Evolutionary conservation across 192 early-diverging fungal species (phyloP).

Genomic region (Entomortierella beljakovae): DNA sequence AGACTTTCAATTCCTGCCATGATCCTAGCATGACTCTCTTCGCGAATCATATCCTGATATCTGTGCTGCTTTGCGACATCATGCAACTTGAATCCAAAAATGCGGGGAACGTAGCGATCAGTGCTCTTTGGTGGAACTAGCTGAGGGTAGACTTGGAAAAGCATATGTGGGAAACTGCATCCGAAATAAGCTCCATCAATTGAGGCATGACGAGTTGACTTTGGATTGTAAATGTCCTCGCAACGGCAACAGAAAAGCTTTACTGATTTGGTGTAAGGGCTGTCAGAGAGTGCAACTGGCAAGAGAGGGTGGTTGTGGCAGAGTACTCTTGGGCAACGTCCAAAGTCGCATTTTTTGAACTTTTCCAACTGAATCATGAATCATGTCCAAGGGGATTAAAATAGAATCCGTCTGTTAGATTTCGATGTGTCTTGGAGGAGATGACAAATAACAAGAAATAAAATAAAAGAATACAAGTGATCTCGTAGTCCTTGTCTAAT

Average conservation of each 20-base stretch:
- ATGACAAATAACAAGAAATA: neutral
- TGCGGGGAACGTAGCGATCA: slow-evolving; percentile 93
- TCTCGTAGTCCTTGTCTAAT: neutral
- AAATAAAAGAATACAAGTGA: neutral
- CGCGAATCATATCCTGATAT: slow-evolving; percentile 88
- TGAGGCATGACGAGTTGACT: slow-evolving; percentile 82
- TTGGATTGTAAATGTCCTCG: slow-evolving; percentile 97
- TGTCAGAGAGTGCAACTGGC: slow-evolving; percentile 91
- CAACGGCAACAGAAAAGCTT: slow-evolving; percentile 97
- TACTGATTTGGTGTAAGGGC: slow-evolving; percentile 85
- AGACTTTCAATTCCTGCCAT: slow-evolving; percentile 53
- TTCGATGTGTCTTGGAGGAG: neutral
- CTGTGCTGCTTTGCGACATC: slow-evolving; percentile 87
- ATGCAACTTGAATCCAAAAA: slow-evolving; percentile 98
- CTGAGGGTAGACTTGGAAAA: slow-evolving; percentile 91
- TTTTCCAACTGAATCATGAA: slow-evolving; percentile 78
- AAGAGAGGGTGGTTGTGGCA: slow-evolving; percentile 92
- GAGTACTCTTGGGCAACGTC: slow-evolving; percentile 94
- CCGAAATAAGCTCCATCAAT: slow-evolving; percentile 98
- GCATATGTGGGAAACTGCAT: slow-evolving; percentile 95
- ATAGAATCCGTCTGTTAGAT: too few species aligned
- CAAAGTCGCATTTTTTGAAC: slow-evolving; percentile 93
- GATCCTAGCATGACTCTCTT: slow-evolving; percentile 70
- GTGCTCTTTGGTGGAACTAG: slow-evolving; percentile 80
- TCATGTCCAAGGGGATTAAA: too few species aligned